Evolutionary conservation across 345 rosid species (phyloP).

Genomic region (Arabidopsis thaliana): DNA sequence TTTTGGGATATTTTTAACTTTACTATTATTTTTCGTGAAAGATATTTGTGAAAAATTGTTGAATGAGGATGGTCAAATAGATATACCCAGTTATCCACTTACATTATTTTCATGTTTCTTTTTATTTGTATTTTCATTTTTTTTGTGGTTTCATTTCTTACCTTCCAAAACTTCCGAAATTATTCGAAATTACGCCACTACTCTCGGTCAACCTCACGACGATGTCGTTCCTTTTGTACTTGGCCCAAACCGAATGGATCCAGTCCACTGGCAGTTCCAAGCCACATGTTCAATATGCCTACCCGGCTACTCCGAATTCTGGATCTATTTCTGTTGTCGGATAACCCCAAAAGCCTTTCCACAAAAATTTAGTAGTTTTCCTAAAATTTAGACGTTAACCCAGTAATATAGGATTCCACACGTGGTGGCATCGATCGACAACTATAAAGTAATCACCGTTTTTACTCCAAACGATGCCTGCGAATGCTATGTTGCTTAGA

Average conservation of each 20-base stretch:
- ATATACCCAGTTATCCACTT: constrained; percentile 24
- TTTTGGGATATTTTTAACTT: no score
- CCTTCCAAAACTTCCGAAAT: constrained; percentile 49
- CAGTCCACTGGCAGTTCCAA: constrained; percentile 59
- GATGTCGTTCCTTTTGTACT: constrained; percentile 55
- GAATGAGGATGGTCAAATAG: no score
- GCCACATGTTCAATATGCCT: constrained; percentile 54
- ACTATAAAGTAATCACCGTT: constrained; percentile 56
- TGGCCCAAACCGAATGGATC: constrained; percentile 46
- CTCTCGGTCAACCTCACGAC: constrained; percentile 69
- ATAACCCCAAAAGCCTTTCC: constrained; percentile 55
- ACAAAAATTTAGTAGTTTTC: constrained; percentile 48
- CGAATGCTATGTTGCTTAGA: constrained; percentile 51
- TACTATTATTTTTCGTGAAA: no score
- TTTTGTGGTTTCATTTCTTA: constrained; percentile 25
- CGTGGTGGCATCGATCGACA: constrained; percentile 57
- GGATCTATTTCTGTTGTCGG: constrained; percentile 70
- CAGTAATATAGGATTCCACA: constrained; percentile 55
- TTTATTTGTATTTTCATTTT: no score
- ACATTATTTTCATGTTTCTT: no score
- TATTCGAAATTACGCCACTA: constrained; percentile 50
- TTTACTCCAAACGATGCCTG: constrained; percentile 60
- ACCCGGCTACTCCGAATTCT: constrained; percentile 59
- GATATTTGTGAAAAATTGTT: no score
- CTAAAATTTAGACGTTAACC: constrained; percentile 44